Evolutionary conservation across 202 grass and related monocot genomes (phyloP).

Genomic region (Schoenoplectus tabernaemontani): DNA sequence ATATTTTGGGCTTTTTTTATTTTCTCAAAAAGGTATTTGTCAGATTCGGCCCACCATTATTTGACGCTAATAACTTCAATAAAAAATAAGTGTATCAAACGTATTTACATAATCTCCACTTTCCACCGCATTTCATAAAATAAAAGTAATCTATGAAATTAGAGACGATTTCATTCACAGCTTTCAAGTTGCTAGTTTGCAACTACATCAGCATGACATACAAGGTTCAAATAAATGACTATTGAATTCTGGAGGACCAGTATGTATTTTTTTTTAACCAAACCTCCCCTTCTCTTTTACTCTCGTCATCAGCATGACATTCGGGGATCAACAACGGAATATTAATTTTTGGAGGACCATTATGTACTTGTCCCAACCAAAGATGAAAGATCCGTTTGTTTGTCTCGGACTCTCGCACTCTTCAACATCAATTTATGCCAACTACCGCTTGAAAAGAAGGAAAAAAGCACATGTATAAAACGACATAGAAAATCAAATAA

Average conservation of each 20-base stretch:
- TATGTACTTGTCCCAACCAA: background rate
- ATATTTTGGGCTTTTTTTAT: no score
- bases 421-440: background rate
- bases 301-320: background rate
- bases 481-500: background rate
- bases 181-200: no score
- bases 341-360: background rate
- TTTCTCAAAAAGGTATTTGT: background rate
- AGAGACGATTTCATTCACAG: no score
- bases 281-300: no score
- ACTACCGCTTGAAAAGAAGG: background rate
- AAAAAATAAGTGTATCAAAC: no score
- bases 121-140: background rate
- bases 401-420: background rate
- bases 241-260: background rate
- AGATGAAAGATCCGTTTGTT: background rate
- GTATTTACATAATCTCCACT: no score
- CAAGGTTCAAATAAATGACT: no score
- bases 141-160: background rate
- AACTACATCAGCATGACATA: background rate
- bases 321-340: background rate
- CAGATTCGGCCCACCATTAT: background rate
- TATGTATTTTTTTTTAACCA: background rate
- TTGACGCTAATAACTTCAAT: no score
- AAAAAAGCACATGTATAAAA: background rate